phyloP scores from a whole-genome alignment of 805 yeast genomes.

The Candida manassasensis region DNA sequence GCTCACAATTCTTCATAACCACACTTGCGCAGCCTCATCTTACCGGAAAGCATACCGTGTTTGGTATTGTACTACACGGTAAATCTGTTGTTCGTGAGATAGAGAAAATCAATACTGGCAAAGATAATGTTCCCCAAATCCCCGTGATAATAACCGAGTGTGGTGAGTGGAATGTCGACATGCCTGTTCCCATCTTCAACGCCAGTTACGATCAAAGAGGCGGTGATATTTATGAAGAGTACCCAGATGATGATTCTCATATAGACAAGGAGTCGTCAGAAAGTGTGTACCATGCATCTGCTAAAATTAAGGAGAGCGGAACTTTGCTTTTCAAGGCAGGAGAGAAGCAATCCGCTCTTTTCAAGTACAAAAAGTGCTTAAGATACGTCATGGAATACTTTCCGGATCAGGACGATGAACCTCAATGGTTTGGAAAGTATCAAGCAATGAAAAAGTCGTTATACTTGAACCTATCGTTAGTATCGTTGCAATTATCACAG shows the following conservation, averaged over 20 bases:
- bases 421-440: conserved; percentile 47
- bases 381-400: conserved; percentile 67
- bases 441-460: conserved; percentile 47
- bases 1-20: conserved; percentile 68
- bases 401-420: conserved; percentile 65
- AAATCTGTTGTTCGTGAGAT: conserved; percentile 65
- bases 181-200: conserved; percentile 54
- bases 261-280: conserved; percentile 56
- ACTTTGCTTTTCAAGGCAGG: conserved; percentile 53
- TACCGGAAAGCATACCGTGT: conserved; percentile 69
- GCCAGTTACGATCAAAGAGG: conserved; percentile 60
- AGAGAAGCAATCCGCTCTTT: conserved; percentile 45
- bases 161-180: conserved; percentile 56
- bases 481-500: conserved; percentile 45
- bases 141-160: conserved; percentile 49
- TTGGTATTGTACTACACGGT: conserved; percentile 67
- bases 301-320: conserved; percentile 64
- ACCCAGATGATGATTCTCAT: conserved; percentile 64
- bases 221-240: conserved; percentile 72
- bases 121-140: conserved; percentile 40
- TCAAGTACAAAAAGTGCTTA: conserved; percentile 62
- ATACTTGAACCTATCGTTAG: conserved; percentile 57
- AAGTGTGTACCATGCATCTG: conserved; percentile 47
- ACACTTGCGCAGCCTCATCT: conserved; percentile 70
- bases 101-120: conserved; percentile 43